Evolutionary conservation across 2,329 filamentous ascomycete genomes (phyloP).

Genomic region (Penicillium aurantiogriseum): DNA sequence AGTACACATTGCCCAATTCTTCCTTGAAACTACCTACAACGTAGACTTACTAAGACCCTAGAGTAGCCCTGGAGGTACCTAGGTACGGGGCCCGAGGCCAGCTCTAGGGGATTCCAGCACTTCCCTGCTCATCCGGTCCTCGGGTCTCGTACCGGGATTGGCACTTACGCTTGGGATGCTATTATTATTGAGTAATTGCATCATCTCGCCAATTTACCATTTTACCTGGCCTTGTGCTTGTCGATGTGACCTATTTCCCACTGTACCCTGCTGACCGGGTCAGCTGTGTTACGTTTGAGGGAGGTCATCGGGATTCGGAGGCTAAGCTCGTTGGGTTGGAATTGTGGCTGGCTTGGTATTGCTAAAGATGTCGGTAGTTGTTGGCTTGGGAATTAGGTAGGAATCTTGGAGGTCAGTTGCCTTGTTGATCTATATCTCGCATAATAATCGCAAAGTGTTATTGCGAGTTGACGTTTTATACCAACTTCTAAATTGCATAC

Average conservation of each 20-base stretch:
- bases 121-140: neutral
- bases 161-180: neutral
- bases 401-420: neutral
- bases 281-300: neutral
- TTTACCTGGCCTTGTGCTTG: neutral
- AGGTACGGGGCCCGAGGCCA: neutral
- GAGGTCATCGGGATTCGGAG: neutral
- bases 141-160: neutral
- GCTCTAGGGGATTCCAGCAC: neutral
- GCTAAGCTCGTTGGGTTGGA: slow-evolving; percentile 2
- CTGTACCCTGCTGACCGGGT: neutral
- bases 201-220: neutral
- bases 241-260: neutral
- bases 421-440: neutral
- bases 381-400: neutral
- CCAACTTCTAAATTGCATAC: neutral
- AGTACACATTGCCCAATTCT: neutral
- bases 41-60: neutral
- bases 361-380: neutral
- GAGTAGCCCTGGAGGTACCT: neutral
- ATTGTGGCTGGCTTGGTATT: neutral
- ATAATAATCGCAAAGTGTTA: neutral
- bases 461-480: neutral
- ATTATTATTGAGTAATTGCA: neutral
- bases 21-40: neutral